A percentile compares a stretch with the other conserved stretches of the same genome.
Conservation (phyloP, 2,329 filamentous ascomycete genomes). For the Cladosporium sp. region DNA sequence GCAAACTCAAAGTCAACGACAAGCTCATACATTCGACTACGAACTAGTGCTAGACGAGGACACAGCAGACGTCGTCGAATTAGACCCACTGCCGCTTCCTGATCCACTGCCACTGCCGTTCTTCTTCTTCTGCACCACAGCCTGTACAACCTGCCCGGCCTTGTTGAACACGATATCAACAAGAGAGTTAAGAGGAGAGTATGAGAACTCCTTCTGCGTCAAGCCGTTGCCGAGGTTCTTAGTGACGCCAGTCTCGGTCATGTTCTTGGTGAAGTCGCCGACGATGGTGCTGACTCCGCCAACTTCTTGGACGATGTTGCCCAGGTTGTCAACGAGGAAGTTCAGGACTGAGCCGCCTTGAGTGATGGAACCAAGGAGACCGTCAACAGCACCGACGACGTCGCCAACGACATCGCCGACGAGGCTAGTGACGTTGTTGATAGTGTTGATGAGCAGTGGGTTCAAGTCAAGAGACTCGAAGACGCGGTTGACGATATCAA, state of each 20-base stretch:
- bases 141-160: slow-evolving; percentile 57
- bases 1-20: background rate
- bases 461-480: slow-evolving; percentile 62
- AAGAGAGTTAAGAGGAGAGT: slow-evolving; percentile 51
- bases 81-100: slow-evolving; percentile 3
- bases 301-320: slow-evolving; percentile 64
- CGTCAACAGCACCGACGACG: slow-evolving; percentile 47
- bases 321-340: slow-evolving; percentile 57
- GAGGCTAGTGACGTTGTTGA: slow-evolving; percentile 50
- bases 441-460: slow-evolving; percentile 53
- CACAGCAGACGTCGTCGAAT: slow-evolving; percentile 14
- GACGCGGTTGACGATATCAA: slow-evolving; percentile 62
- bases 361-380: slow-evolving; percentile 59
- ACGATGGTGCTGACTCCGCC: slow-evolving; percentile 54
- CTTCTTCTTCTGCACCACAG: slow-evolving; percentile 39
- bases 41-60: slow-evolving; percentile 10
- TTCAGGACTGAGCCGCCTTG: slow-evolving; percentile 53
- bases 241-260: slow-evolving; percentile 50
- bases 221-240: slow-evolving; percentile 42
- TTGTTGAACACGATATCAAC: slow-evolving; percentile 59
- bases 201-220: slow-evolving; percentile 55
- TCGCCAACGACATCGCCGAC: slow-evolving; percentile 26
- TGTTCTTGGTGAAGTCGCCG: slow-evolving; percentile 60
- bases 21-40: background rate
- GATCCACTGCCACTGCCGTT: slow-evolving; percentile 17